A percentile compares a stretch with the other conserved stretches of the same genome.
These are phyloP conservation scores for Trifolium subterraneum DNA, from an alignment of 306 rosid species.

Conservation along the genomic window DNA sequence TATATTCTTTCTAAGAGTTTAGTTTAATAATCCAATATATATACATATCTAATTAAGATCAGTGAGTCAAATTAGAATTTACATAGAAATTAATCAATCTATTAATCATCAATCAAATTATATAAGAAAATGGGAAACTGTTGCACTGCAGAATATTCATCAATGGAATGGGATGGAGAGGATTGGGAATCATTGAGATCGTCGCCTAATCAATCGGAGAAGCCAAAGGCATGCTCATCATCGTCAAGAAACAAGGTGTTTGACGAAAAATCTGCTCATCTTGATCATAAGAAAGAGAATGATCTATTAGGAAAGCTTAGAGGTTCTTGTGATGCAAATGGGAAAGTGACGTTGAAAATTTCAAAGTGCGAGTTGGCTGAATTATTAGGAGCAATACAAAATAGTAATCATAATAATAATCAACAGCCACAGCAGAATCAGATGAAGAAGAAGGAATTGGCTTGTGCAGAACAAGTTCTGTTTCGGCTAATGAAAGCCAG, in stretches of 20 bases:
- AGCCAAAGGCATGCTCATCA: background rate
- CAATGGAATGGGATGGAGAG: conserved; percentile 55
- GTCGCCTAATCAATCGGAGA: background rate
- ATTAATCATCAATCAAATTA: too few species aligned
- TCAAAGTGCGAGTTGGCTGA: conserved; percentile 59
- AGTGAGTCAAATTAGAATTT: too few species aligned
- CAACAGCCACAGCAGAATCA: background rate
- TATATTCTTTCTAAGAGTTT: too few species aligned
- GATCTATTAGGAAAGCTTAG: conserved; percentile 31
- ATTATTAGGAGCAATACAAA: conserved; percentile 42
- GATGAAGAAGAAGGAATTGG: conserved; percentile 34
- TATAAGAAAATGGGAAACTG: conserved; percentile 57
- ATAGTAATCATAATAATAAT: background rate
- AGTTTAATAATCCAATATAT: too few species aligned
- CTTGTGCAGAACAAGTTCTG: conserved; percentile 15
- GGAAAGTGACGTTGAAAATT: conserved; percentile 62
- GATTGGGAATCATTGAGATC: conserved; percentile 48
- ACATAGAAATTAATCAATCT: too few species aligned
- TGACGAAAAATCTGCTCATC: conserved; percentile 1
- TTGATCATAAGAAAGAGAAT: conserved; percentile 17
- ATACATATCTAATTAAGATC: too few species aligned
- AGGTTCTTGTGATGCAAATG: conserved; percentile 20
- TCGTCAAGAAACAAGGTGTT: conserved; percentile 30
- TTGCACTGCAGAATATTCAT: background rate
- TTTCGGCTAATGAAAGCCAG: conserved; percentile 2